Evolutionary conservation across 495 filamentous ascomycete genomes (phyloP).

Genomic region (Chlorociboria aeruginascens): DNA sequence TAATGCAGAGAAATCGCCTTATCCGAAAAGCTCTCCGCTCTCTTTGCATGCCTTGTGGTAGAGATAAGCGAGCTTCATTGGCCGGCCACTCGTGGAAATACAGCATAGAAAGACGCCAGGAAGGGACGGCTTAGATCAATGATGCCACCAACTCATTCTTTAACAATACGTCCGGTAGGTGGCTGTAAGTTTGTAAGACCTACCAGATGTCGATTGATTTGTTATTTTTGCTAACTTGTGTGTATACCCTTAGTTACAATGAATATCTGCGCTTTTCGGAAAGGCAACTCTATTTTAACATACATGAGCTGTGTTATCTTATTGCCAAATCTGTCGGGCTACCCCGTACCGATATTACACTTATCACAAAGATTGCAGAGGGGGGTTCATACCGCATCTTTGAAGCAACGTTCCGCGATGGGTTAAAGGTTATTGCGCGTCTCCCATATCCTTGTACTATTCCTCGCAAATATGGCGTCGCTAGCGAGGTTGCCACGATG

Average conservation of each 20-base stretch:
- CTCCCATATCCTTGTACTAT: constrained; percentile 4
- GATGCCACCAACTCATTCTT: not conserved
- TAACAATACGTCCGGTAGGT: constrained; percentile 3
- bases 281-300: not conserved
- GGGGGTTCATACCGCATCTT: constrained; percentile 3
- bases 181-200: not conserved
- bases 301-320: not conserved
- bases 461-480: constrained; percentile 2
- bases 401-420: constrained; percentile 4
- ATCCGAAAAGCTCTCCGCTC: too few species aligned
- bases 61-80: too few species aligned
- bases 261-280: constrained; percentile 1
- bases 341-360: not conserved
- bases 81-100: too few species aligned
- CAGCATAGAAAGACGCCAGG: not conserved
- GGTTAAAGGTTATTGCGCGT: constrained; percentile 1
- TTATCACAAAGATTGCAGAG: not conserved
- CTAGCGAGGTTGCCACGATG: constrained; percentile 5
- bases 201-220: not conserved
- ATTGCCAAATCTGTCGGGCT: not conserved
- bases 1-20: too few species aligned
- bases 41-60: too few species aligned
- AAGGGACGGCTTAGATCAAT: not conserved
- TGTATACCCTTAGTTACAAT: not conserved
- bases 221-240: not conserved